Evolutionary conservation across 106 monocot species (phyloP).

Genomic region (Ottelia alismoides): DNA sequence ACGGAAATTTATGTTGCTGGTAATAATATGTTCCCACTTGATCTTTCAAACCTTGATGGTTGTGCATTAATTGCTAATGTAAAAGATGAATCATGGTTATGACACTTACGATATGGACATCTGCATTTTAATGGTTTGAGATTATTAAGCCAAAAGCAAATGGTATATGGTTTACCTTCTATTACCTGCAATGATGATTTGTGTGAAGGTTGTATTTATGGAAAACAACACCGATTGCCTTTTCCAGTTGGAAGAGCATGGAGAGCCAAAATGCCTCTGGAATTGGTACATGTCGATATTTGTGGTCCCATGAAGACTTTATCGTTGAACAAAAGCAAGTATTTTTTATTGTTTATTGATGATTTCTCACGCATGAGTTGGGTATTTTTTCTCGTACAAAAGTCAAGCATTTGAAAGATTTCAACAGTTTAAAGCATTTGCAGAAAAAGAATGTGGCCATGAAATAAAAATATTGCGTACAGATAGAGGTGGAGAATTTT

Average conservation of each 20-base stretch:
- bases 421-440: neutral
- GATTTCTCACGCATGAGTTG: slow-evolving; percentile 1
- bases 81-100: too few species aligned
- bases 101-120: too few species aligned
- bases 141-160: too few species aligned
- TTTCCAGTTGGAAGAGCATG: too few species aligned
- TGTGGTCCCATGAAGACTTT: neutral
- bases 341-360: slow-evolving; percentile 1
- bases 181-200: too few species aligned
- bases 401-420: neutral
- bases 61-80: neutral
- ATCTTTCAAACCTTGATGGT: neutral
- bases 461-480: neutral
- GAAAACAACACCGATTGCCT: too few species aligned
- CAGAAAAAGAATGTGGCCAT: neutral
- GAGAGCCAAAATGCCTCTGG: neutral
- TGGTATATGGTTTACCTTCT: too few species aligned
- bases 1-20: neutral
- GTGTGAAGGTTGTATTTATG: too few species aligned
- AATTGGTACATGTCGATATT: neutral
- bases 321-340: neutral
- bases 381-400: too few species aligned
- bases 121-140: too few species aligned
- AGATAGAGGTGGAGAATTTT: slow-evolving; percentile 1
- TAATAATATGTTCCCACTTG: slow-evolving; percentile 3